A percentile compares a stretch with the other conserved stretches of the same genome.
Evolutionary conservation across 257 asterid species (phyloP).

Genomic region (Avicennia marina): DNA sequence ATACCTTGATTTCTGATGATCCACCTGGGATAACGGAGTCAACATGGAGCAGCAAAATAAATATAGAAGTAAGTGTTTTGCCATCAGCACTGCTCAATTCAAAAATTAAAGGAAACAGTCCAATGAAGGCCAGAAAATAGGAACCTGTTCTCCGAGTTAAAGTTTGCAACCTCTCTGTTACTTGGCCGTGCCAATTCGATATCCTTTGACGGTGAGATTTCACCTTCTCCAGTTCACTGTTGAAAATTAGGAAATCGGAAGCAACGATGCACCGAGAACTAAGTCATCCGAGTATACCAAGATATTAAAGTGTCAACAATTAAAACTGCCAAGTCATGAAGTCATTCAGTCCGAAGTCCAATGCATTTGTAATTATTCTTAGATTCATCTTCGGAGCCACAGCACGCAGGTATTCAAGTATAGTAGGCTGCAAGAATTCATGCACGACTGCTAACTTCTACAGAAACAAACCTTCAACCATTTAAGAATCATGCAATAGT

Average conservation of each 20-base stretch:
- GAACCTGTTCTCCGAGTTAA: slow-evolving; percentile 73
- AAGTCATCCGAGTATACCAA: slow-evolving; percentile 1
- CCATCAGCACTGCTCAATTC: slow-evolving; percentile 5
- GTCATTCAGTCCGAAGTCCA: not conserved
- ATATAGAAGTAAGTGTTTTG: slow-evolving; percentile 12
- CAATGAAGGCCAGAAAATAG: slow-evolving; percentile 1
- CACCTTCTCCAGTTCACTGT: slow-evolving; percentile 92
- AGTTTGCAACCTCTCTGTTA: slow-evolving; percentile 72
- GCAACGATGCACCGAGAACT: slow-evolving; percentile 15
- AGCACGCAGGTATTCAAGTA: not conserved
- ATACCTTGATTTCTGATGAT: slow-evolving; percentile 73
- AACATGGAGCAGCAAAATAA: slow-evolving; percentile 18
- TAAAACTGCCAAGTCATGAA: slow-evolving; percentile 8
- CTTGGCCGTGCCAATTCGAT: slow-evolving; percentile 80
- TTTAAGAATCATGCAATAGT: no score
- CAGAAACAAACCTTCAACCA: not conserved
- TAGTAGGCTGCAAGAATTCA: not conserved
- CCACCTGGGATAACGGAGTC: slow-evolving; percentile 40
- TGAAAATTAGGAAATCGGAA: slow-evolving; percentile 19
- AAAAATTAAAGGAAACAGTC: not conserved
- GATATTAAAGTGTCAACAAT: slow-evolving; percentile 4
- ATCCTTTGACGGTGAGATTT: slow-evolving; percentile 76
- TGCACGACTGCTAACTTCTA: not conserved
- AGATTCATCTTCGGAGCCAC: slow-evolving; percentile 2
- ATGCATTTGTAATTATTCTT: not conserved